phyloP scores from a whole-genome alignment of 2,329 filamentous ascomycete genomes.

The Hysterium pulicare region DNA sequence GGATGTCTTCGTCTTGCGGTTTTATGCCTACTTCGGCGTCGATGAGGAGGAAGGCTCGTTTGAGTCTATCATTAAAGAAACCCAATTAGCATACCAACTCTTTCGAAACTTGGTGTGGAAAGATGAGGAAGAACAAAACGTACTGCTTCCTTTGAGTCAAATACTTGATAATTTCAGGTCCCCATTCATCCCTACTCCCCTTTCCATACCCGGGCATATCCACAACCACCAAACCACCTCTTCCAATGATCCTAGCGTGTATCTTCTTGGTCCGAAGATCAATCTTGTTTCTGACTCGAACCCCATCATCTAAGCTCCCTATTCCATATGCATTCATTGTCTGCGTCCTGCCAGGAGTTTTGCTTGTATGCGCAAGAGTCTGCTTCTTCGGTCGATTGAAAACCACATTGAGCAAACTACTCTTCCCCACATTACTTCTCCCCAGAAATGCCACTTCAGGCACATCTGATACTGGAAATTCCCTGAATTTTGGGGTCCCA shows the following conservation, averaged over 20 bases:
- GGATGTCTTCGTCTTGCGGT: constrained; percentile 54
- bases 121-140: constrained; percentile 19
- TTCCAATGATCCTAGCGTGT: constrained; percentile 33
- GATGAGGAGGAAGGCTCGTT: constrained; percentile 62
- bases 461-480: constrained; percentile 52
- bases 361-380: constrained; percentile 46
- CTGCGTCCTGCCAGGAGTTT: constrained; percentile 59
- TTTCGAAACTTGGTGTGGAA: too few species aligned
- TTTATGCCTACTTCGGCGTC: constrained; percentile 64
- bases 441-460: constrained; percentile 67
- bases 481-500: constrained; percentile 58
- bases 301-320: constrained; percentile 33
- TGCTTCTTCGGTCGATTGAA: constrained; percentile 40
- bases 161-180: constrained; percentile 66
- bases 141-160: constrained; percentile 59
- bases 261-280: constrained; percentile 19
- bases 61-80: constrained; percentile 46
- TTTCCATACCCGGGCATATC: constrained; percentile 72
- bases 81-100: too few species aligned
- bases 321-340: constrained; percentile 66
- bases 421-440: constrained; percentile 69
- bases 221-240: constrained; percentile 54
- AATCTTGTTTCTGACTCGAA: constrained; percentile 18
- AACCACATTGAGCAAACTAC: constrained; percentile 62
- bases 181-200: constrained; percentile 61